Base-by-base conservation (phyloP, 257 asterid genomes). In the Oldenlandia corymbosa region DNA sequence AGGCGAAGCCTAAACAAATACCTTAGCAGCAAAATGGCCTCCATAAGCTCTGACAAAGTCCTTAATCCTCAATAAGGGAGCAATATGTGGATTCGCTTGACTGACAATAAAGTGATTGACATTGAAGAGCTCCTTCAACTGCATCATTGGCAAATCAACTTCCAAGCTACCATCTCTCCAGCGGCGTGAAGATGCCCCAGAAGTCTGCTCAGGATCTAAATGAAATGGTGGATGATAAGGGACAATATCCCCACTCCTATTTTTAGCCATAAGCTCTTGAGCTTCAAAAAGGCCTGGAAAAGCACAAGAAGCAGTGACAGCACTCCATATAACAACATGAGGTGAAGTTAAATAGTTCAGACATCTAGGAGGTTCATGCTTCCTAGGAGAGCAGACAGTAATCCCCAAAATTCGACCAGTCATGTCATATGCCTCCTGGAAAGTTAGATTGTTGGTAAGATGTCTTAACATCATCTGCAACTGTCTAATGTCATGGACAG, bases 101-200 rank as follows among this genome's bases (percentile, higher is more conserved):
- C 97, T 93, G 72, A 93, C 99, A 3, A 93, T 89, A 66, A 87
- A 93, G 76, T 93, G 99, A 64, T 90, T 93, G 63, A 93, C 99
- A 64, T 93, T 93, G 65, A 93, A 93, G 27, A 93, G 97, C 75
- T 93, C 99, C 73, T 90, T 93, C 80, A 93, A 74, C 78, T 90
- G 97, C 91, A 89, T 85, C 99, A 87, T 89, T 32, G 99, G 99
- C 45, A 92, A 59, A 81, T 92, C 97, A 27, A 85, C 79, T 93
- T 92, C 97, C 86, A 92, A 77, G 81, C 99, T 92, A 41, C 99
- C 99, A 68, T 92, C 99, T 62, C 99, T 89, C 99, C 99, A 92
- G 12, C 91, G 80, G 4, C 96, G 96, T 3, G 91, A 34, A 56
- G 95, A 74, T 49, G 85, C 65, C 26, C 81, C 76, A 10, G 94